A percentile compares a stretch with the other conserved stretches of the same genome.
Evolutionary conservation across 108 stramenopile genomes (phyloP).

Genomic region (Nitzschia inconspicua): DNA sequence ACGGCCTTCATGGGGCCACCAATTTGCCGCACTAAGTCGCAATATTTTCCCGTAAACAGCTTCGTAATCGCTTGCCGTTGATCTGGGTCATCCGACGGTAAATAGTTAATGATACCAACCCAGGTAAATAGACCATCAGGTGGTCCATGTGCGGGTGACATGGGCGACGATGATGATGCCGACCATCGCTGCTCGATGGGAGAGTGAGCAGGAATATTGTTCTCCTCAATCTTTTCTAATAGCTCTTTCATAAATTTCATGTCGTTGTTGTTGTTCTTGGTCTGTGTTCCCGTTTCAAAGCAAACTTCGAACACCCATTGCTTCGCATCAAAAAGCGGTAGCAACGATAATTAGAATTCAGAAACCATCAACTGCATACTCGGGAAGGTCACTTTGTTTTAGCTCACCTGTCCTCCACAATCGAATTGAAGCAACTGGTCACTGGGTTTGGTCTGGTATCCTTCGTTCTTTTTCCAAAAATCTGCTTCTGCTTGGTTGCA

Average conservation of each 20-base stretch:
- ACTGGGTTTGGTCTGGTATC: slow-evolving; percentile 71
- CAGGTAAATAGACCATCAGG: slow-evolving; percentile 62
- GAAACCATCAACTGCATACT: too few relatives aligned
- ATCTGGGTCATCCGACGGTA: slow-evolving; percentile 70
- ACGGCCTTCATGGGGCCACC: slow-evolving; percentile 62
- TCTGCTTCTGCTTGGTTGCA: slow-evolving; percentile 95
- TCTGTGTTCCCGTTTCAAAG: slow-evolving; percentile 84
- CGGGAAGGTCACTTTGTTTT: not conserved
- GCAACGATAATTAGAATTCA: not conserved
- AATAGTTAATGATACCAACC: slow-evolving; percentile 96
- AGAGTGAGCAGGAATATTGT: slow-evolving; percentile 84
- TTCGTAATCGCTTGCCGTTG: slow-evolving; percentile 84
- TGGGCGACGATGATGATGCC: slow-evolving; percentile 69
- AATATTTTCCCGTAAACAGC: slow-evolving; percentile 74
- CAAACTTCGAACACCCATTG: slow-evolving; percentile 98
- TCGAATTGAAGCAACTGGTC: slow-evolving; percentile 94
- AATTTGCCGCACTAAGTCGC: slow-evolving; percentile 62
- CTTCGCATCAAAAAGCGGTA: slow-evolving; percentile 20
- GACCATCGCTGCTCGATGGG: slow-evolving; percentile 99
- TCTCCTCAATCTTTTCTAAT: slow-evolving; percentile 76
- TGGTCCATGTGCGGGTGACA: slow-evolving; percentile 88
- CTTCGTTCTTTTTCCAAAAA: slow-evolving; percentile 90
- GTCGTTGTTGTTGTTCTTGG: slow-evolving; percentile 63
- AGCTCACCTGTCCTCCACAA: slow-evolving; percentile 89
- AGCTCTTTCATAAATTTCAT: slow-evolving; percentile 80